Evolutionary conservation across 805 yeast species (phyloP).

Genomic region (Zygosaccharomyces bisporus): DNA sequence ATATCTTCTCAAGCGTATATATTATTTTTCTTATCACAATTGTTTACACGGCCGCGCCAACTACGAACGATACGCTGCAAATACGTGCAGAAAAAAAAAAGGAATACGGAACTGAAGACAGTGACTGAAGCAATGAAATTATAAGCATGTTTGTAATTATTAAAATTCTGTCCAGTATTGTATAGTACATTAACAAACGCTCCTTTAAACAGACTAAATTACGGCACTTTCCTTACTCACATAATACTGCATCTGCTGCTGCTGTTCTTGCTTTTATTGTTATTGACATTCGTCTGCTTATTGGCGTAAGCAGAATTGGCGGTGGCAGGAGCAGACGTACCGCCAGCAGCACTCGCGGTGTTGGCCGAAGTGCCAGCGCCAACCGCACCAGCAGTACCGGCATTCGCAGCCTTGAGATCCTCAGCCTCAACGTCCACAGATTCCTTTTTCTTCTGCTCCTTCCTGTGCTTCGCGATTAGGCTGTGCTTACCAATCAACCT

Average conservation of each 20-base stretch:
- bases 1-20: too few relatives aligned
- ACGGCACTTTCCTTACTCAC: not conserved
- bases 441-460: conserved; percentile 6
- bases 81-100: not conserved
- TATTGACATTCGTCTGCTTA: not conserved
- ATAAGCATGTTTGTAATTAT: not conserved
- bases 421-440: too few relatives aligned
- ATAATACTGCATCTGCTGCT: conserved; percentile 1
- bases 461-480: not conserved
- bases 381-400: conserved; percentile 2
- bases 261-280: not conserved
- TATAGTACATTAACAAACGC: conserved; percentile 5
- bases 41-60: too few relatives aligned
- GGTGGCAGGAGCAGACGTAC: conserved; percentile 2
- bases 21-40: too few relatives aligned
- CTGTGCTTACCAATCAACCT: not conserved
- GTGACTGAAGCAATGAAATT: not conserved
- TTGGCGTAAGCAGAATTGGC: not conserved
- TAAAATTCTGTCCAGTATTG: conserved; percentile 3
- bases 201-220: not conserved
- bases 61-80: too few relatives aligned
- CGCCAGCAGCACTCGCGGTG: conserved; percentile 6
- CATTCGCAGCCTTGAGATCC: conserved; percentile 1
- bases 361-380: conserved; percentile 4
- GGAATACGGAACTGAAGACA: not conserved